Evolutionary conservation across 352 stramenopile genomes (phyloP), one percentile per base, ranked within the genome.

Genomic region (Globisporangium uncinulatum): DNA sequence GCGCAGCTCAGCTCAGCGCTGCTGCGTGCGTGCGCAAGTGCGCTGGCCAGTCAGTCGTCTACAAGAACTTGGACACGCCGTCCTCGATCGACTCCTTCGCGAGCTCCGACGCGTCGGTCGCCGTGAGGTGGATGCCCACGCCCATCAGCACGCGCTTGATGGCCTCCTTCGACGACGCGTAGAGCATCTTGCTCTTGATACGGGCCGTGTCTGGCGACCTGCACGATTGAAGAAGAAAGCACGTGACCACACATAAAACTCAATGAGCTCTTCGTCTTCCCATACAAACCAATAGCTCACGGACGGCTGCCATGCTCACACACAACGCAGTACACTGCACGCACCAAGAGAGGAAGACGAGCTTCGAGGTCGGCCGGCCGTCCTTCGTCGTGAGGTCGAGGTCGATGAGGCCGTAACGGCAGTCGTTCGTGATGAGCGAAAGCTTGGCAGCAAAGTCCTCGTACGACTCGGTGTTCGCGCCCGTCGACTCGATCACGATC

Each of bases 181-280:
- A 98, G 39, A 98, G 62, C 95, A 98, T 98, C 80, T 98, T 98
- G 54, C 78, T 81, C 77, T 97, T 96, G 54, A 98, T 85, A 15
- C 71, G 76, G 3, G 90, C 86, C 53, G 84, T 97, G 71, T 98
- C 95, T 20, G 95, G 95, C 57, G 93, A 97, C 80, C 80, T 89
- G 42, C 9, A n/a, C 41, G 24, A 29, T 29, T 29, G 2, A 29
- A 29, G 24, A 29, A 61, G 19, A 15, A 53, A 50, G 15, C 45
- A 60, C 41, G 41, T 9, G 9, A 24, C 14, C 11, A 34, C 36
- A 29, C 24, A 29, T 29, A 29, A 29, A 29, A 29, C 24, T 29
- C 24, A 1, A 29, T 29, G 24, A 29, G 24, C 24, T 29, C 24
- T 29, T 29, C 24, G 24, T 29, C 24, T 29, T 29, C 24, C 14